A percentile compares a stretch with the other conserved stretches of the same genome.
Evolutionary conservation across 768 basidiomycete species (phyloP).

Genomic region (Chiua virens): DNA sequence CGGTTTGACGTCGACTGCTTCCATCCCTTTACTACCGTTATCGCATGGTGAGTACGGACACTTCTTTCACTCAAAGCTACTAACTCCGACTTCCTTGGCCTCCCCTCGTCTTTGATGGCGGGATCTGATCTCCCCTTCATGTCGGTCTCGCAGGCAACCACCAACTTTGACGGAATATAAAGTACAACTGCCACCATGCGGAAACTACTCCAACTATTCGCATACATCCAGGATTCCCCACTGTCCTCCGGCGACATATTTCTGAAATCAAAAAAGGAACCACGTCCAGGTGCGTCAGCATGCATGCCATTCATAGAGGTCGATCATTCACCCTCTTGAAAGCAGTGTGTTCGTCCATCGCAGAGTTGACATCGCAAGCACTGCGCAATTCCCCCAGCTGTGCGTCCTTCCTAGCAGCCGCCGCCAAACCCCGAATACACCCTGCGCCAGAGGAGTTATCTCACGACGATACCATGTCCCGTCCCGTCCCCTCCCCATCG

Average conservation of each 20-base stretch:
- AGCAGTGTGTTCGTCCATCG: not conserved
- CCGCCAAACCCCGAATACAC: too few species aligned
- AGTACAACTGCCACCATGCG: not conserved
- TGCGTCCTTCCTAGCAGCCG: not conserved
- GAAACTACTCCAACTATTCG: not conserved
- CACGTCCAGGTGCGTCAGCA: constrained; percentile 7
- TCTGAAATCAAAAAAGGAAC: not conserved
- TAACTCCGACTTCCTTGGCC: too few species aligned
- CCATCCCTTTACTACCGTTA: too few species aligned
- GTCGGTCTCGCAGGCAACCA: not conserved
- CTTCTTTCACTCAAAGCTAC: too few species aligned
- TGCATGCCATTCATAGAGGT: not conserved
- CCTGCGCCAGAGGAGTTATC: too few species aligned
- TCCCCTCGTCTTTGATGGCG: not conserved
- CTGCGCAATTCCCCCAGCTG: not conserved
- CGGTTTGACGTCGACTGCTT: too few species aligned
- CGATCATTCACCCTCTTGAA: constrained; percentile 1
- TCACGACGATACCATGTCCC: too few species aligned
- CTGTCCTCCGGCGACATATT: not conserved
- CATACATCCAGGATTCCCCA: not conserved
- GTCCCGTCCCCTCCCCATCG: not conserved
- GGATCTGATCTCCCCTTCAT: not conserved
- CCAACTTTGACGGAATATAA: too few species aligned
- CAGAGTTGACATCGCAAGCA: not conserved
- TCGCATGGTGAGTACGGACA: too few species aligned